Base-by-base conservation (phyloP, 352 stramenopile species). In the Lagenidium giganteum region DNA sequence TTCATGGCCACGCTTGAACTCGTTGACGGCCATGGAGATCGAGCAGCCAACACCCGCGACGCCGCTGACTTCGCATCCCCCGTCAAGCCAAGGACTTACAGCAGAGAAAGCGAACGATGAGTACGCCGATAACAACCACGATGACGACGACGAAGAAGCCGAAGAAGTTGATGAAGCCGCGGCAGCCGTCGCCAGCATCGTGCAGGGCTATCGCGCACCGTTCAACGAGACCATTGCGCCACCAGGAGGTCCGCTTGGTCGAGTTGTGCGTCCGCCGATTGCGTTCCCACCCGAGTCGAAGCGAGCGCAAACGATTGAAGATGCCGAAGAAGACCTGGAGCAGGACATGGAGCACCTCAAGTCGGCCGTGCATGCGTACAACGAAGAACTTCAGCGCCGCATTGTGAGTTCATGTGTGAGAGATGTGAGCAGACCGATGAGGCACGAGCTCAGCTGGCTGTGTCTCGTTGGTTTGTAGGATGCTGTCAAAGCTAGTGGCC, bases 311-410 rank as follows among this genome's bases (percentile, higher is more conserved):
- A 42, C 64, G 13, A 82, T 84, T 17, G 71, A 80, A 33, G 54
- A 64, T 42, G 71, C 58, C 0, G 75, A 90, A 31, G 63, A 69
- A 36, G 56, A 83, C 8, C 53, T 88, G 11, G 70, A 78, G 32
- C 45, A 75, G 16, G 68, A 87, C 44, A 83, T 91, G 66, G 55
- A 75, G 31, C 68, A 83, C 43, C 58, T 91, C 30, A 69, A 91
- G 57, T 58, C 63, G 4, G 66, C 68, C 2, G 79, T 82, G 24
- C 66, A 79, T 38, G 57, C 70, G 22, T 78, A 83, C 56, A 91
- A 91, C 42, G 37, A 82, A 14, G 70, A 87, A 35, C 78, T 91
- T 35, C 65, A 88, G 40, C 52, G 51, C 21, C 74, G 78, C 8
- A 70, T 91, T 29, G 67, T 82, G 64, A 20, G 67, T n/a, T 23